Percentiles rank a stretch among this genome's conserved stretches.
These are phyloP conservation scores for Beauveria medogensis DNA, from an alignment of 2,329 filamentous ascomycete species.

Conservation along the genomic window DNA sequence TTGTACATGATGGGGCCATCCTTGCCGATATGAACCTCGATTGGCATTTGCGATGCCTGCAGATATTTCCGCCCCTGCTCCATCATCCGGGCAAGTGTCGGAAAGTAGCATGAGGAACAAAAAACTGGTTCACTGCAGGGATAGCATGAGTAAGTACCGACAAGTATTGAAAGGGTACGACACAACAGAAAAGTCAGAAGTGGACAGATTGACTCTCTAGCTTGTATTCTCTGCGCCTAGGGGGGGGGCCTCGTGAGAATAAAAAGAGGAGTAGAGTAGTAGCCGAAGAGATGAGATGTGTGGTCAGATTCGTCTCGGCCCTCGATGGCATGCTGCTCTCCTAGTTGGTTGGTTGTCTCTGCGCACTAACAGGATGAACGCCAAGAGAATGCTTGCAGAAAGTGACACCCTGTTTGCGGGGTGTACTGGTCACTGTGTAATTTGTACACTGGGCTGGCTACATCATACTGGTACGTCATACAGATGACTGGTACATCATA, in stretches of 20 bases:
- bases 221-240: neutral
- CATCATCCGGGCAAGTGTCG: neutral
- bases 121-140: neutral
- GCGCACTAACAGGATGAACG: neutral
- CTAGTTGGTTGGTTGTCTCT: neutral
- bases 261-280: neutral
- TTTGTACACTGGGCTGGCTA: neutral
- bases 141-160: neutral
- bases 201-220: neutral
- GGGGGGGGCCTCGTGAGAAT: neutral
- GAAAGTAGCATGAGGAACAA: neutral
- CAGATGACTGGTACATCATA: too few species aligned
- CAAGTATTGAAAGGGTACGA: neutral
- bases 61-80: neutral
- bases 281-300: neutral
- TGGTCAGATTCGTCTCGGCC: neutral
- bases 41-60: constrained; percentile 1
- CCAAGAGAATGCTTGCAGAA: neutral
- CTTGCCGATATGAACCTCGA: constrained; percentile 1
- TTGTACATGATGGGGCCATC: neutral
- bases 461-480: neutral
- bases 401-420: neutral
- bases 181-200: neutral
- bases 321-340: neutral
- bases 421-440: neutral